Conservation (phyloP, 768 basidiomycete species). For the Mycena alexandri region DNA sequence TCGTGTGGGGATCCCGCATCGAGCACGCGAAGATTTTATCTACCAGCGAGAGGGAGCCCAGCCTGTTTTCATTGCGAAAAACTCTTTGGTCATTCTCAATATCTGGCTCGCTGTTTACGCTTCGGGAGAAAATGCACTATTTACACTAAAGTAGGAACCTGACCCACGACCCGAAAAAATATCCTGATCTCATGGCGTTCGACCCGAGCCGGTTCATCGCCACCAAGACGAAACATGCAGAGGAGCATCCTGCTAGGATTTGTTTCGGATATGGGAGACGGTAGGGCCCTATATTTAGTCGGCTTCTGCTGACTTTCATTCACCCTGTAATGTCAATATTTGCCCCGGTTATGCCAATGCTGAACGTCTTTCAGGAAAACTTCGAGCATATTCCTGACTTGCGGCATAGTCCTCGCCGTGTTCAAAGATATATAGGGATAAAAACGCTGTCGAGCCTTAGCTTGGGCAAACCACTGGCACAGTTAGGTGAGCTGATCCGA, state of each 20-base stretch:
- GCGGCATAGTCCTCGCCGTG: conserved; percentile 41
- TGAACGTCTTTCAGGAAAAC: conserved; percentile 35
- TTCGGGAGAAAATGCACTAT: background rate
- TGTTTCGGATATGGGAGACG: conserved; percentile 64
- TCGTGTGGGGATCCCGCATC: conserved; percentile 44
- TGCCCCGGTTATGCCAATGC: conserved; percentile 8
- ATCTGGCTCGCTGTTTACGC: conserved; percentile 36
- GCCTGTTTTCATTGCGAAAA: conserved; percentile 41
- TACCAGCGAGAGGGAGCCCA: conserved; percentile 34
- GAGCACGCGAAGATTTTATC: conserved; percentile 43
- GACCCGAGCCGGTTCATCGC: conserved; percentile 39
- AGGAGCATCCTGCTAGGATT: conserved; percentile 51
- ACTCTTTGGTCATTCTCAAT: conserved; percentile 43
- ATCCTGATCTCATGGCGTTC: conserved; percentile 40
- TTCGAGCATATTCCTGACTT: conserved; percentile 39
- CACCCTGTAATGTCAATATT: background rate
- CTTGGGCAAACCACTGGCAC: conserved; percentile 52
- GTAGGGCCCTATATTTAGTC: conserved; percentile 13
- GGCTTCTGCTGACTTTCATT: background rate
- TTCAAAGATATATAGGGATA: conserved; percentile 40
- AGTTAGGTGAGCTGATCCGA: conserved; percentile 44
- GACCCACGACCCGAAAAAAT: conserved; percentile 38
- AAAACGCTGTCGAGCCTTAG: conserved; percentile 33
- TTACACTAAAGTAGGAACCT: conserved; percentile 36
- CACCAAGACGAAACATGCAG: conserved; percentile 33